Base-by-base conservation (phyloP, 1,284 basidiomycete species). In the Coniophora puteana region DNA sequence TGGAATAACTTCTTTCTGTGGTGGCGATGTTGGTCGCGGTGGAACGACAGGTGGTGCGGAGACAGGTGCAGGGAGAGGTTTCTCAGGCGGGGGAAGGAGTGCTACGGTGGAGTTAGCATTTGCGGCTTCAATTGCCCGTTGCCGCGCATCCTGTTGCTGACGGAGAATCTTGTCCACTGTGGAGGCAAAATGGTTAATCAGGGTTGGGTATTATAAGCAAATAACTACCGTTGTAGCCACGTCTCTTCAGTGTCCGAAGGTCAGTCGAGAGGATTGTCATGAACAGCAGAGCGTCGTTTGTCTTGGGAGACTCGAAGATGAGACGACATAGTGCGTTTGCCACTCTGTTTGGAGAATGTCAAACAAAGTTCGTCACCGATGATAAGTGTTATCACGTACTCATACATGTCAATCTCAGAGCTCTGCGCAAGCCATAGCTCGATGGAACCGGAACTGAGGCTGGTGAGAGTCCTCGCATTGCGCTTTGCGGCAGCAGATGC, bases 231-330 rank as follows among this genome's bases (percentile, higher is more conserved):
- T 91, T 90, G 55, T 89, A 92, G 1, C 93, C 93, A 47, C 94
- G 74, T 41, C 93, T 73, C 58, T 85, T 88, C 41, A 99, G 67
- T 2, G 89, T 83, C 47, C 80, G 76, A 33, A 98, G 67, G 44
- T 94, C 89, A 0, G 93, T 96, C 0, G 90, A 91, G 10, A 99
- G 74, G 34, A 99, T 90, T 0, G 92, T 95, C 80, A 91, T 90
- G 54, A 96, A 88, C 11, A 98, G 62, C 7, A 98, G 66, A 0
- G 86, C 78, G 55, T 96, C 93, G 51, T 91, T 89, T 7, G 80
- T 77, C 55, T 86, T 86, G 3, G 80, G 80, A 3, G 77, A 74
- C 37, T 83, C 76, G 47, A 95, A 86, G 16, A 95, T 62, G 4
- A 87, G 59, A 7, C 80, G 78, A 58, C 88, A 91, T 23, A 96